Evolutionary conservation across 148 eudicot genomes (phyloP), one percentile per base, ranked within the genome.

Genomic region (Rhododendron williamsianum): DNA sequence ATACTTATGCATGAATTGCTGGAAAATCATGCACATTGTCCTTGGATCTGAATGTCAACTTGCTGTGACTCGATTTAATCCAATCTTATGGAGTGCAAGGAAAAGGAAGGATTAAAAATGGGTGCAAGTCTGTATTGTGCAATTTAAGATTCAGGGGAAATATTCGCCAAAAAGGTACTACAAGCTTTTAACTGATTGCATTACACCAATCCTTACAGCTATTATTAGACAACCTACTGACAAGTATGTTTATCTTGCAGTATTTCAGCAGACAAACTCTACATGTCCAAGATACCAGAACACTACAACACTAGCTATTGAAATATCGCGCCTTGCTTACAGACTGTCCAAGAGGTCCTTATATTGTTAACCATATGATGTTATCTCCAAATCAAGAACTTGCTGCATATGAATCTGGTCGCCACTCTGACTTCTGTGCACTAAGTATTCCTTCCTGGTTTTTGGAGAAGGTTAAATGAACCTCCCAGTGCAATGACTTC

Each of bases 401-500:
- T 3, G 83, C 69, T 73, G 86, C 92, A 80, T 87, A 84, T 33
- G 84, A 36, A 7, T 88, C 88, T 30, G 97, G 97, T 51, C 96
- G 92, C 96, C 96, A 94, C 41, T 80, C 84, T 56, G 96, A 84
- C 89, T 92, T 94, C 81, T 91, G 90, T 71, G 90, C 88, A 67
- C 91, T 91, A 9, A 94, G 81, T 86, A 94, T 82, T 12, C 95
- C 94, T 82, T 94, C 93, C 9, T 89, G 82, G 45, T 91, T 93
- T 81, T 91, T 89, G 2, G 90, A 83, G 71, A 83, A 91, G 21
- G 88, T 81, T 86, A 91, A 85, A 48, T 30, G 87, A 81, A 91
- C 82, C 85, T 94, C 89, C 96, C 96, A 94, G 3, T 94, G 90
- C 41, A 94, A 85, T 56, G 96, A 92, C 78, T 85, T 91, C 16